phyloP scores from a whole-genome alignment of 495 filamentous ascomycete genomes.

The Filosporella fistucella region DNA sequence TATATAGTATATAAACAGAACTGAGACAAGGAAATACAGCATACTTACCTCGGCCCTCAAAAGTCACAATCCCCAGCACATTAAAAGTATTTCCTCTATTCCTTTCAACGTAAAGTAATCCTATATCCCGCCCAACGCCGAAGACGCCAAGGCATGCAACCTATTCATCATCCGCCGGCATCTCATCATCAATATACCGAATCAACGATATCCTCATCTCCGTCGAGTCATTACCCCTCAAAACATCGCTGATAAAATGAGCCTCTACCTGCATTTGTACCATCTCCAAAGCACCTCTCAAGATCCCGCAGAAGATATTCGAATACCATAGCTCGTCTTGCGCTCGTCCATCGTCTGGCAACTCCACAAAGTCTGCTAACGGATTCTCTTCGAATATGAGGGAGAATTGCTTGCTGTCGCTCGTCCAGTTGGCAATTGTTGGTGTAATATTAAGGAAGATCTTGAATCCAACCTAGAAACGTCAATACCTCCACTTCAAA shows the following conservation, averaged over 20 bases:
- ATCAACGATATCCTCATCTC: constrained; percentile 94
- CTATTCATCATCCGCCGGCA: constrained; percentile 87
- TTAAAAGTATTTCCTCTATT: neutral
- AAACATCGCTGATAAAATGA: constrained; percentile 91
- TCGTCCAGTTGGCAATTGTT: constrained; percentile 90
- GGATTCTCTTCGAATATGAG: constrained; percentile 96
- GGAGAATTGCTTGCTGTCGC: constrained; percentile 93
- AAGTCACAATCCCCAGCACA: too few species aligned
- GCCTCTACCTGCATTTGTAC: constrained; percentile 99
- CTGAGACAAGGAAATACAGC: too few species aligned
- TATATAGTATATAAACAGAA: too few species aligned
- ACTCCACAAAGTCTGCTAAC: constrained; percentile 92
- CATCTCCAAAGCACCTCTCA: constrained; percentile 93
- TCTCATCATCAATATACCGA: constrained; percentile 94
- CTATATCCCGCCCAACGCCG: constrained; percentile 8
- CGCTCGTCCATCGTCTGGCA: constrained; percentile 91
- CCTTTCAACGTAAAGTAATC: neutral
- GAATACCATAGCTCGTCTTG: constrained; percentile 99
- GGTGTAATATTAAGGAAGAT: constrained; percentile 98
- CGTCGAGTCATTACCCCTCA: constrained; percentile 91
- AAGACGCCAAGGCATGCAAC: constrained; percentile 1
- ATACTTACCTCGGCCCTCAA: too few species aligned
- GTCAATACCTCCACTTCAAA: constrained; percentile 1
- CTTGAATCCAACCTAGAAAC: constrained; percentile 85
- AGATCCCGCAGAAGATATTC: constrained; percentile 91